Base-by-base conservation (phyloP, 2,329 filamentous ascomycete species). In the Aspergillus alliaceus region DNA sequence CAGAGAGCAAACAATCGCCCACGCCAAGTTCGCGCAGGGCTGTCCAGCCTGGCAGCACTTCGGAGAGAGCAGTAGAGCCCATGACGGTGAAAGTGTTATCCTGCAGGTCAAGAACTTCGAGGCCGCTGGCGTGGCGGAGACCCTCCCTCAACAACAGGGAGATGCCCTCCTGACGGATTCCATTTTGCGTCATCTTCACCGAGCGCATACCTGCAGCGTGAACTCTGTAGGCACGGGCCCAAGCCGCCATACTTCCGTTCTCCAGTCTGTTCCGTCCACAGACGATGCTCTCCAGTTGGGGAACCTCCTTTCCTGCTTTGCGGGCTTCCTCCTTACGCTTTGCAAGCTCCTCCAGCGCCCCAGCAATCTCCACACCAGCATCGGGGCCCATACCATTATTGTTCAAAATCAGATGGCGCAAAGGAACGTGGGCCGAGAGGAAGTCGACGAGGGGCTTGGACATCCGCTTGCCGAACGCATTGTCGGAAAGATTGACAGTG, bases 121-220 rank as follows among this genome's bases (percentile, higher is more conserved):
- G 82, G 44, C 81, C 79, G 31, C 79, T 81, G 51, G 91, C 86
- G 67, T 90, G 83, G 62, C 82, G 85, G 53, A 99, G 82, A 60
- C 95, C 95, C 53, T 93, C 82, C 59, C 85, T 87, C 62, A 99
- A 80, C 56, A 99, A 81, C 64, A 89, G 84, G 48, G 87, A 87
- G 69, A 98, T 95, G 59, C 95, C 95, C 75, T 98, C 92, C 72
- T 93, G 91, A 42, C 95, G 86, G 66, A 99, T 99, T 52, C 95
- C 95, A 74, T 99, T 98, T 77, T 98, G 95, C 25, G 96, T 91
- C 95, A 99, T 98, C 82, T 93, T 96, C 66, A 99, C 86, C 58
- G 87, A 87, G 77, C 88, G 90, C 62, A 99, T 84, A 56, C 89
- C 88, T 64, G 84, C 86, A 72, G 76, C 79, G 71, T 98, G 91